A percentile compares a stretch with the other conserved stretches of the same genome.
phyloP scores from a whole-genome alignment of 2,329 filamentous ascomycete genomes.

The Fusarium irregulare region DNA sequence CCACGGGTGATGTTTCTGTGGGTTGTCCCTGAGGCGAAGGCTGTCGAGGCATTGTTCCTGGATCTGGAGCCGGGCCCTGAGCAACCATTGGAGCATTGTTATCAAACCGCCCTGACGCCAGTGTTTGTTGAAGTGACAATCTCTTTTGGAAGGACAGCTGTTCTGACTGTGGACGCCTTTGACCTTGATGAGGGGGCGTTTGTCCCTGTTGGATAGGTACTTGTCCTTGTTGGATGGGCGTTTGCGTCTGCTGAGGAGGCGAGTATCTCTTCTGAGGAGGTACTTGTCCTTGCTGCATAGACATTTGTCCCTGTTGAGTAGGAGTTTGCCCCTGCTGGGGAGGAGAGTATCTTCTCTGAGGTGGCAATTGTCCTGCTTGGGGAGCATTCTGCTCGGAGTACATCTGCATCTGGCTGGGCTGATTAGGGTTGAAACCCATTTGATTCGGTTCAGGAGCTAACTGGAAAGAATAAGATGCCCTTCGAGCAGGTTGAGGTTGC shows the following conservation, averaged over 20 bases:
- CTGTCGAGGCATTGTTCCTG: background rate
- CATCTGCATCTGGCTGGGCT: background rate
- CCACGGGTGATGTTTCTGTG: background rate
- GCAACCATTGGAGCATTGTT: background rate
- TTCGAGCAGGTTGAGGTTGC: constrained; percentile 6
- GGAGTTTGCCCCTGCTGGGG: background rate
- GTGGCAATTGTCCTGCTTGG: background rate
- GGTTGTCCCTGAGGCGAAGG: background rate
- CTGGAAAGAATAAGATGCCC: constrained; percentile 11
- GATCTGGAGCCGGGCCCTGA: background rate
- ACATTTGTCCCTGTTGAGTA: background rate
- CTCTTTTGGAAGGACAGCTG: constrained; percentile 1
- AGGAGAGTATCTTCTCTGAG: background rate
- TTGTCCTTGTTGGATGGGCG: constrained; percentile 1
- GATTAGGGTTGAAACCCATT: constrained; percentile 1
- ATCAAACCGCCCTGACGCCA: background rate
- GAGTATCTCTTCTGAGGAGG: background rate
- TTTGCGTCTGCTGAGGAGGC: background rate
- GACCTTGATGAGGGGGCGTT: background rate
- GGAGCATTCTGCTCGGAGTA: constrained; percentile 3
- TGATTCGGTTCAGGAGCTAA: background rate
- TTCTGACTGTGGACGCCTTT: background rate
- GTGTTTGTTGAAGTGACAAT: background rate
- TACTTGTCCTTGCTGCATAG: background rate
- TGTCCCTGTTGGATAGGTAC: background rate